Evolutionary conservation across 106 monocot species (phyloP).

Genomic region (Xerophyta viscosa): DNA sequence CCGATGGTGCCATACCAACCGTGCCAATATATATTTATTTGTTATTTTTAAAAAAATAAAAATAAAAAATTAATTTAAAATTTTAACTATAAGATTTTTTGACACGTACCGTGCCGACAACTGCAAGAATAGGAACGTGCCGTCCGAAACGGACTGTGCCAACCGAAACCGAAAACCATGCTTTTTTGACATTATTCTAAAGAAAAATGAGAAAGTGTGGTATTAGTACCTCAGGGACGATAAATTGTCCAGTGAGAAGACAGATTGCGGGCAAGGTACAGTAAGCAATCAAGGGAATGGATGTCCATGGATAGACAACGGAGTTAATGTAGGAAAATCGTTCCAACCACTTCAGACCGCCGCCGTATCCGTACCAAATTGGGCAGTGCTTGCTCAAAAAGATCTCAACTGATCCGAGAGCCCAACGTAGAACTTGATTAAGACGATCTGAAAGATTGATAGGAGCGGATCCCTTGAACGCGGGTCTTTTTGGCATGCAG

Average conservation of each 20-base stretch:
- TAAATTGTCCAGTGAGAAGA: constrained; percentile 61
- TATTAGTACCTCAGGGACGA: constrained; percentile 56
- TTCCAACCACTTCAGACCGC: constrained; percentile 66
- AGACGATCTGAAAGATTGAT: constrained; percentile 79
- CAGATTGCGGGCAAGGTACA: constrained; percentile 81
- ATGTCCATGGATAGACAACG: constrained; percentile 75
- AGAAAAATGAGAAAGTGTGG: not conserved
- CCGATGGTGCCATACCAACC: too few relatives aligned
- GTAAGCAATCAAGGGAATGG: constrained; percentile 59
- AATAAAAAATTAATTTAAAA: too few relatives aligned
- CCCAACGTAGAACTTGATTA: constrained; percentile 81
- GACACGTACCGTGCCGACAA: too few relatives aligned
- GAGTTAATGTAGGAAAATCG: constrained; percentile 79
- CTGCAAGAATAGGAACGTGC: too few relatives aligned
- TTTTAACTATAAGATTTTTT: too few relatives aligned
- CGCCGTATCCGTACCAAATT: constrained; percentile 78
- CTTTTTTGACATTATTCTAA: too few relatives aligned
- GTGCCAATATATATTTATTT: too few relatives aligned
- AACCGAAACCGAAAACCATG: too few relatives aligned
- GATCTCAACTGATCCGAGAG: constrained; percentile 83
- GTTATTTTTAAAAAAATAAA: too few relatives aligned
- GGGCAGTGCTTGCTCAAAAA: constrained; percentile 79
- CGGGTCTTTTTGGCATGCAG: constrained; percentile 71
- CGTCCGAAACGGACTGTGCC: too few relatives aligned
- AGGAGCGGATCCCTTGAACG: constrained; percentile 82